Conservation (phyloP, 257 asterid species). For the Solanum medicagineum region DNA sequence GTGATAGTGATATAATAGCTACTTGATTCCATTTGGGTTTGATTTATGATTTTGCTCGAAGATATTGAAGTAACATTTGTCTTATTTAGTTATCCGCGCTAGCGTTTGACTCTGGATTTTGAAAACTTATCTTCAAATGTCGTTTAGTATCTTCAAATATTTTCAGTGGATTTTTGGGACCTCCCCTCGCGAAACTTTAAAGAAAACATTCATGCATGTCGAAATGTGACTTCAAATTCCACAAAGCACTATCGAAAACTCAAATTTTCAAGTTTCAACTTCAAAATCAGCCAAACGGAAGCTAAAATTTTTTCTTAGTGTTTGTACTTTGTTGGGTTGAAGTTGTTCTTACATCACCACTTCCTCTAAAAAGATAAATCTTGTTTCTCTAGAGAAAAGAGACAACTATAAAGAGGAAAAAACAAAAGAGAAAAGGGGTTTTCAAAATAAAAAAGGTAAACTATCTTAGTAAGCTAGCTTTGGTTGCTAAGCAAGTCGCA, state of each 20-base stretch:
- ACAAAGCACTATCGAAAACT: neutral
- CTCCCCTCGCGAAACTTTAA: neutral
- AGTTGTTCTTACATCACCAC: neutral
- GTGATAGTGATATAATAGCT: neutral
- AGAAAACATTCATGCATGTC: neutral
- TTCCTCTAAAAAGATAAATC: neutral
- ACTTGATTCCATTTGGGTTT: neutral
- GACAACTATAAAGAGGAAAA: neutral
- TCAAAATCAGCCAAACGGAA: neutral
- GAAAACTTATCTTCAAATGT: neutral
- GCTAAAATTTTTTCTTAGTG: neutral
- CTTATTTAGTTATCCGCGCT: neutral
- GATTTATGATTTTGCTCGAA: neutral
- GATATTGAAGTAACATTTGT: neutral
- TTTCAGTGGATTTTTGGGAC: neutral
- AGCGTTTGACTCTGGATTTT: neutral
- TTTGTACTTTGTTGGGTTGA: neutral
- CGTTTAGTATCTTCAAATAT: neutral
- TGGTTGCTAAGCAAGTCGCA: neutral
- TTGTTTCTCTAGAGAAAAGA: neutral
- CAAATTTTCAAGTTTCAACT: neutral
- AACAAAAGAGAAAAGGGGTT: neutral
- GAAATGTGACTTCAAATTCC: neutral
- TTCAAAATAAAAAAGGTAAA: too few species aligned
- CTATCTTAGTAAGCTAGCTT: too few species aligned